Evolutionary conservation across 176 grass and related monocot species (phyloP).

Genomic region (Cenchrus americanus): DNA sequence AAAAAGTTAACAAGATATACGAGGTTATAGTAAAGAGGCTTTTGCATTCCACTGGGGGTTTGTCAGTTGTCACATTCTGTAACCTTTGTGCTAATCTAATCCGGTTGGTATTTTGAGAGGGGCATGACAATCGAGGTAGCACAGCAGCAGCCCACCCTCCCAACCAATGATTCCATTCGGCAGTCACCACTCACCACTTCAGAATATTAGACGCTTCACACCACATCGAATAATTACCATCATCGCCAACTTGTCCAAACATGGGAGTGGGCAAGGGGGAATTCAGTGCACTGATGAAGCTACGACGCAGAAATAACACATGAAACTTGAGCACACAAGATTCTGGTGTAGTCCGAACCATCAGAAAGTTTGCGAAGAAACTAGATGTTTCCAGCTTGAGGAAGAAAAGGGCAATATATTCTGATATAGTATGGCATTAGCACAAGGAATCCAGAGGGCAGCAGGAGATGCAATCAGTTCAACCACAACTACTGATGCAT

Average conservation of each 20-base stretch:
- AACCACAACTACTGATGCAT: neutral
- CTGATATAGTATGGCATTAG: neutral
- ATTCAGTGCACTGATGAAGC: too few relatives aligned
- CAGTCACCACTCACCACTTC: neutral
- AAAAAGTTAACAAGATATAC: neutral
- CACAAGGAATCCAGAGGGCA: neutral
- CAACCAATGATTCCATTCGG: neutral
- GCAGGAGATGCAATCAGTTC: neutral
- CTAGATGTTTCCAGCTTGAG: neutral
- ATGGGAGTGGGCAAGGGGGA: neutral
- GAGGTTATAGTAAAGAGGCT: neutral
- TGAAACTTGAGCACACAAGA: neutral
- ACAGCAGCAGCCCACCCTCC: neutral
- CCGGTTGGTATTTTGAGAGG: neutral
- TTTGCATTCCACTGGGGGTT: conserved; percentile 6
- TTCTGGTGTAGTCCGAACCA: neutral
- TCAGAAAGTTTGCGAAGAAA: neutral
- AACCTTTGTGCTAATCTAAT: neutral
- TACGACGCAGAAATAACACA: neutral
- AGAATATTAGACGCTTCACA: neutral
- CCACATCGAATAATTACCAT: neutral
- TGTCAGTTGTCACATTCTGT: neutral
- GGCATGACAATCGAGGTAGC: neutral
- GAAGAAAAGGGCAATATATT: neutral
- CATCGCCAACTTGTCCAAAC: neutral